A percentile compares a stretch with the other conserved stretches of the same genome.
phyloP scores from a whole-genome alignment of 2,329 filamentous ascomycete species.

The Ascochyta viciae-villosae region DNA sequence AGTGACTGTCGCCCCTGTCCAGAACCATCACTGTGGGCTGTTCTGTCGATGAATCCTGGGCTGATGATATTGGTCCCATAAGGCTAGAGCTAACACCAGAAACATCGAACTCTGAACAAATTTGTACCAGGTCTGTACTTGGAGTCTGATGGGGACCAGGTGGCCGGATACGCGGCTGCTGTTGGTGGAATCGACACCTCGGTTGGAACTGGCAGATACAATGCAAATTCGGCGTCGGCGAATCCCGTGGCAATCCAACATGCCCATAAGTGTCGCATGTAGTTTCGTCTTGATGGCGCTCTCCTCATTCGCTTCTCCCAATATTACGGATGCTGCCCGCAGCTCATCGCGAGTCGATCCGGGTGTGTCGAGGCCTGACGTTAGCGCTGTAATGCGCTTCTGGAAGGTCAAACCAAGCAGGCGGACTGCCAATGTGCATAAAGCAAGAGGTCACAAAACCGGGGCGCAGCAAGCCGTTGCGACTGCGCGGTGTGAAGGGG shows the following conservation, averaged over 20 bases:
- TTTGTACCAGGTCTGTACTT: not conserved
- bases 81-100: conserved; percentile 2
- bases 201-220: conserved; percentile 2
- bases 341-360: conserved; percentile 3
- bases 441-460: conserved; percentile 10
- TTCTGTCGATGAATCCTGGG: conserved; percentile 6
- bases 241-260: conserved; percentile 2
- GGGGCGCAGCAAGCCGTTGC: conserved; percentile 9
- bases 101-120: not conserved
- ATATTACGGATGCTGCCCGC: conserved; percentile 2
- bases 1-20: not conserved
- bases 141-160: conserved; percentile 3
- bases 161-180: conserved; percentile 11
- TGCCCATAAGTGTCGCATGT: not conserved
- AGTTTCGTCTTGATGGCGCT: not conserved
- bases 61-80: not conserved
- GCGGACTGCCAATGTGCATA: conserved; percentile 14
- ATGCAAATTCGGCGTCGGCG: conserved; percentile 11
- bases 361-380: conserved; percentile 5
- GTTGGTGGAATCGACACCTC: conserved; percentile 12
- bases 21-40: conserved; percentile 1
- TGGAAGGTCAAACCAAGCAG: conserved; percentile 9
- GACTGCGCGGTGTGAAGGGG: not conserved
- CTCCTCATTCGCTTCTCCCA: conserved; percentile 9
- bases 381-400: conserved; percentile 7